Conservation (phyloP, 2,329 filamentous ascomycete genomes). For the Periconia sp. region DNA sequence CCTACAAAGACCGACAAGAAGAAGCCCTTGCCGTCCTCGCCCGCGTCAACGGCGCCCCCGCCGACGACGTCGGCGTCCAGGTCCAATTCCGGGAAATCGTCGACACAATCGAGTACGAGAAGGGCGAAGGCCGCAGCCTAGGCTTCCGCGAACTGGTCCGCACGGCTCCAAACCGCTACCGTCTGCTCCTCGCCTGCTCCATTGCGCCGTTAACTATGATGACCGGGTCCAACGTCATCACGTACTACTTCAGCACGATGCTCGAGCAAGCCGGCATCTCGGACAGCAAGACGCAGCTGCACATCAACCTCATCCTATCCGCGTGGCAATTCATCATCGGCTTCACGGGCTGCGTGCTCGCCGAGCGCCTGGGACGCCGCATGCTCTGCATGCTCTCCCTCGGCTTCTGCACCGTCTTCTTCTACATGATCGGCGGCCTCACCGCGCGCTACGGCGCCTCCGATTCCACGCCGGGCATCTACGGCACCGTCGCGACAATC, state of each 20-base stretch:
- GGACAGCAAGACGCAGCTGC: slow-evolving; percentile 50
- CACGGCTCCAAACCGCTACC: slow-evolving; percentile 31
- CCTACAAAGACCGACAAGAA: slow-evolving; percentile 58
- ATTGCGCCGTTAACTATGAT: slow-evolving; percentile 36
- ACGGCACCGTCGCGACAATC: slow-evolving; percentile 18
- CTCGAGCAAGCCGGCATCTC: slow-evolving; percentile 55
- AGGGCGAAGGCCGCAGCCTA: neutral
- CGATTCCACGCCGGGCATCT: slow-evolving; percentile 46
- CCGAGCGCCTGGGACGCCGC: slow-evolving; percentile 38
- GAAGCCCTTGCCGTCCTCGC: slow-evolving; percentile 60
- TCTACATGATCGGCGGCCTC: slow-evolving; percentile 11
- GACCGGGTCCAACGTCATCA: slow-evolving; percentile 11
- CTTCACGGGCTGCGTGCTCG: slow-evolving; percentile 39
- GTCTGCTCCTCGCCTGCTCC: slow-evolving; percentile 48
- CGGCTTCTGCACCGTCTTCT: slow-evolving; percentile 1
- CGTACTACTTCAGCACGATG: slow-evolving; percentile 48
- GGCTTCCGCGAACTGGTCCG: slow-evolving; percentile 3
- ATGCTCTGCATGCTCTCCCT: slow-evolving; percentile 4
- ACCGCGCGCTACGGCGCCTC: slow-evolving; percentile 36
- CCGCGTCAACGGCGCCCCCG: slow-evolving; percentile 57
- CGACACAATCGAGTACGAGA: slow-evolving; percentile 3
- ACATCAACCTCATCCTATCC: slow-evolving; percentile 31
- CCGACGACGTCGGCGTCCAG: slow-evolving; percentile 18
- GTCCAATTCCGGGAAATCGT: slow-evolving; percentile 8
- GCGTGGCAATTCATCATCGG: slow-evolving; percentile 12